Evolutionary conservation across 352 stramenopile species (phyloP).

Genomic region (Phytophthora pini): DNA sequence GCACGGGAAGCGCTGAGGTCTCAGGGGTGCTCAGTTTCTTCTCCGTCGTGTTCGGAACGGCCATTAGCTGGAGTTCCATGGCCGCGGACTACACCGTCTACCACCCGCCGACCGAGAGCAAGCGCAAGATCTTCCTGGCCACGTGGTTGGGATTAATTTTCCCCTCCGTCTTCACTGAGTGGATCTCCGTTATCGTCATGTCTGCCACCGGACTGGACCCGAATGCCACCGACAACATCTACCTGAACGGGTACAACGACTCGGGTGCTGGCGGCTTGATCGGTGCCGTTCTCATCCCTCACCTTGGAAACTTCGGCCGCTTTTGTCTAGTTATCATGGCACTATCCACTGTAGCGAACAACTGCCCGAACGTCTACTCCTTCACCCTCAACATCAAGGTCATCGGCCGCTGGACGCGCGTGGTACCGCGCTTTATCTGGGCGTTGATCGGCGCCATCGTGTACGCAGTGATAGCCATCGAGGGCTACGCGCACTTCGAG

Average conservation of each 20-base stretch:
- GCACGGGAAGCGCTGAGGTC: slow-evolving; percentile 39
- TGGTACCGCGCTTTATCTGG: slow-evolving; percentile 42
- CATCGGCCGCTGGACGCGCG: slow-evolving; percentile 37
- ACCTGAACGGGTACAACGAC: slow-evolving; percentile 42
- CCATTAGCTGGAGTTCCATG: slow-evolving; percentile 45
- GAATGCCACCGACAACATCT: slow-evolving; percentile 27
- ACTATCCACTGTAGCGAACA: slow-evolving; percentile 52
- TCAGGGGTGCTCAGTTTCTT: slow-evolving; percentile 46
- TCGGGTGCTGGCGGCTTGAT: slow-evolving; percentile 42
- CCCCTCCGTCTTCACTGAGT: slow-evolving; percentile 45
- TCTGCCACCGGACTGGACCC: slow-evolving; percentile 37
- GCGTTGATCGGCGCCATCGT: slow-evolving; percentile 41
- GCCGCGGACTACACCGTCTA: slow-evolving; percentile 54
- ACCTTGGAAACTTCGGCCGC: slow-evolving; percentile 41
- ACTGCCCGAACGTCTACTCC: slow-evolving; percentile 57
- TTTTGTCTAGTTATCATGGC: slow-evolving; percentile 55
- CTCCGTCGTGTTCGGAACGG: slow-evolving; percentile 42
- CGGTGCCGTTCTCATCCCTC: slow-evolving; percentile 39
- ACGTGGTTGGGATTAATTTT: slow-evolving; percentile 43
- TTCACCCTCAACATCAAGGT: slow-evolving; percentile 54
- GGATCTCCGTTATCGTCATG: slow-evolving; percentile 46
- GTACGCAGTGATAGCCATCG: slow-evolving; percentile 43
- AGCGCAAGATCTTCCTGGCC: slow-evolving; percentile 49
- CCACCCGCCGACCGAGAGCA: slow-evolving; percentile 44
- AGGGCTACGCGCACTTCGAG: slow-evolving; percentile 47